These are phyloP conservation scores for Coemansia asiatica DNA, from an alignment of 192 early-diverging fungal species.

Conservation along the genomic window DNA sequence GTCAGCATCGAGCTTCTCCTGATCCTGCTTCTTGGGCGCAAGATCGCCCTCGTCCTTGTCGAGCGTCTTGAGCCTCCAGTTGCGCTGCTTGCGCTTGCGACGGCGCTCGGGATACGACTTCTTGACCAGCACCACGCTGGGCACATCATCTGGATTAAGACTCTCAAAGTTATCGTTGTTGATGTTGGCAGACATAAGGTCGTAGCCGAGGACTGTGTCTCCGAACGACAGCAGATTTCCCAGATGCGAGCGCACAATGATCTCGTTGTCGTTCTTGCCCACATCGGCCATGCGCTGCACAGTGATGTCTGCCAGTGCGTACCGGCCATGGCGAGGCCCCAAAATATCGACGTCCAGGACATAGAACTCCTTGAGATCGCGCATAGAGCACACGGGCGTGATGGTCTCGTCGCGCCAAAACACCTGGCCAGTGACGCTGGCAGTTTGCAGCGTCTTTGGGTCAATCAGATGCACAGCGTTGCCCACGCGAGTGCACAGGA, in stretches of 20 bases:
- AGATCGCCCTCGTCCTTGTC: conserved; percentile 89
- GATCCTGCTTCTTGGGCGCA: conserved; percentile 72
- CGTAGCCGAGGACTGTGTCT: conserved; percentile 91
- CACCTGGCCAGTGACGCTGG: conserved; percentile 70
- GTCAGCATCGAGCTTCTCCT: conserved; percentile 78
- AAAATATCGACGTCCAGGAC: conserved; percentile 90
- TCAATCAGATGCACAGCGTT: conserved; percentile 87
- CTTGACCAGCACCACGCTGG: conserved; percentile 89
- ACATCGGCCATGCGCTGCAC: conserved; percentile 76
- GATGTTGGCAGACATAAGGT: conserved; percentile 84
- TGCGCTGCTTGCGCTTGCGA: conserved; percentile 78
- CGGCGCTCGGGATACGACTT: conserved; percentile 89
- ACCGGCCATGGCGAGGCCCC: conserved; percentile 71
- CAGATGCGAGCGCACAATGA: conserved; percentile 86
- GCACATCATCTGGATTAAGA: conserved; percentile 64
- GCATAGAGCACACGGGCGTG: conserved; percentile 68
- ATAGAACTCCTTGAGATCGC: conserved; percentile 90
- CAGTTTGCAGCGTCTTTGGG: conserved; percentile 74
- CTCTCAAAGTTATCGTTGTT: conserved; percentile 84
- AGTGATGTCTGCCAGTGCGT: conserved; percentile 85
- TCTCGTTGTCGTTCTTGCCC: conserved; percentile 83
- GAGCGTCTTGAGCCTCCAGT: conserved; percentile 90
- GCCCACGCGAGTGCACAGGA: conserved; percentile 80
- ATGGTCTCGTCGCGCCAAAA: conserved; percentile 87
- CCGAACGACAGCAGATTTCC: conserved; percentile 89